A percentile compares a stretch with the other conserved stretches of the same genome.
Evolutionary conservation across 169 alveolate species (phyloP).

Genomic region (Theileria sp.): DNA sequence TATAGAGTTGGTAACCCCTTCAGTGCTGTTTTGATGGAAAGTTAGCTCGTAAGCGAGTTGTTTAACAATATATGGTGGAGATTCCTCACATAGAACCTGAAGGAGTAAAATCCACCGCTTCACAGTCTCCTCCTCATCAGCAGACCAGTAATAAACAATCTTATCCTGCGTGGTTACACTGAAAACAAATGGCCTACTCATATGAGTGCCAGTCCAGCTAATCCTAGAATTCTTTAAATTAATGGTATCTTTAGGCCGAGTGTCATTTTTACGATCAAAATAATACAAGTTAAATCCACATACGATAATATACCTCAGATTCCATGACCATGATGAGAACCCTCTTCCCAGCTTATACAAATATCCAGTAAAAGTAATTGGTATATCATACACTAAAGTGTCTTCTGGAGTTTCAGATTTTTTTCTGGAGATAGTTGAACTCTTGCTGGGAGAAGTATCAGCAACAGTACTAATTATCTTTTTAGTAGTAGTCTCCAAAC

Average conservation of each 20-base stretch:
- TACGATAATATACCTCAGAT: slow-evolving; percentile 50
- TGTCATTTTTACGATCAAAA: slow-evolving; percentile 46
- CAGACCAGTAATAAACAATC: slow-evolving; percentile 50
- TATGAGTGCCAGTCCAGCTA: slow-evolving; percentile 70
- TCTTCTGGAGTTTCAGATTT: background rate
- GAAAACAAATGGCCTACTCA: slow-evolving; percentile 63
- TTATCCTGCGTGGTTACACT: slow-evolving; percentile 38
- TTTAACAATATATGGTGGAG: slow-evolving; percentile 39
- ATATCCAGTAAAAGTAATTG: slow-evolving; percentile 59
- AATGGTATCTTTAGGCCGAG: slow-evolving; percentile 53
- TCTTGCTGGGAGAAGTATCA: slow-evolving; percentile 5
- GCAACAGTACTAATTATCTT: background rate
- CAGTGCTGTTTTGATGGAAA: slow-evolving; percentile 27
- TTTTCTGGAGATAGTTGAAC: background rate
- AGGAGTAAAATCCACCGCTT: slow-evolving; percentile 68
- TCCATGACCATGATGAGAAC: slow-evolving; percentile 50
- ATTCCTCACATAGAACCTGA: slow-evolving; percentile 54
- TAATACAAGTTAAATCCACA: slow-evolving; percentile 46
- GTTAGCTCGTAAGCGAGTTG: slow-evolving; percentile 47
- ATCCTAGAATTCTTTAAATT: slow-evolving; percentile 46
- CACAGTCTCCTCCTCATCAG: slow-evolving; percentile 48
- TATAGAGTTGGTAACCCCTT: background rate
- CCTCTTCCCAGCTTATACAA: slow-evolving; percentile 62
- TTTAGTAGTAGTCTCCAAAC: background rate
- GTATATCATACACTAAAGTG: slow-evolving; percentile 3